Evolutionary conservation across 2,329 filamentous ascomycete genomes (phyloP), one percentile per base, ranked within the genome.

Genomic region (Ramichloridium luteum): DNA sequence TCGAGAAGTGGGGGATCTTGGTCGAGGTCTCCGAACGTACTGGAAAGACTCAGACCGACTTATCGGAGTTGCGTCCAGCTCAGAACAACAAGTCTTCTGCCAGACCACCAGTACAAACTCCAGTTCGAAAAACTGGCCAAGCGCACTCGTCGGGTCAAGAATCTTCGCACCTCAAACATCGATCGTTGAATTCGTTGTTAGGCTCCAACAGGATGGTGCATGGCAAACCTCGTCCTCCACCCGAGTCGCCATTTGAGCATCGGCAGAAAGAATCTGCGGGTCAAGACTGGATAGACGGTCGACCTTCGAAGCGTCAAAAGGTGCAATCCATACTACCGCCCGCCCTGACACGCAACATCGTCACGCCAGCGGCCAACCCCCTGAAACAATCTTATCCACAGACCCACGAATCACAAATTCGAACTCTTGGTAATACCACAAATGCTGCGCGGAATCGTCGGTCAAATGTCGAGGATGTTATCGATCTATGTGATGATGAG

Each of bases 11-110:
- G 28, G 74, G 74, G 2, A 70, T 81, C 16, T 67, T 92, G 36
- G 79, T 94, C 8, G 76, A 93, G 55, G 82, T 93, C 2, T 71
- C 72, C 14, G 84, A 93, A 35, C 71, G 68, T 23, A 63, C 80
- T n/a, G 81, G 77, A 5, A 70, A 66, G 18, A 74, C 70, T 2
- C 70, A 88, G 44, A 85, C 88, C 30, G 84, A 94, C 47, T 54
- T 94, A 15, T 74, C 79, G 0, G 75, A 77, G 16, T 56, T 94
- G 16, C 20, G 20, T 23, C 20, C 20, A 23, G 20, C 20, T 23
- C 20, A 23, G n/a, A 23, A 23, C 8, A 23, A n/a, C 8, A n/a
- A 8, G 20, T 23, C 20, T 23, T n/a, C 20, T n/a, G n/a, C n/a
- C n/a, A n/a, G n/a, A n/a, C n/a, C n/a, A n/a, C n/a, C n/a, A n/a